Base-by-base conservation (phyloP, 805 yeast species). In the Metschnikowia cerradonensis region DNA sequence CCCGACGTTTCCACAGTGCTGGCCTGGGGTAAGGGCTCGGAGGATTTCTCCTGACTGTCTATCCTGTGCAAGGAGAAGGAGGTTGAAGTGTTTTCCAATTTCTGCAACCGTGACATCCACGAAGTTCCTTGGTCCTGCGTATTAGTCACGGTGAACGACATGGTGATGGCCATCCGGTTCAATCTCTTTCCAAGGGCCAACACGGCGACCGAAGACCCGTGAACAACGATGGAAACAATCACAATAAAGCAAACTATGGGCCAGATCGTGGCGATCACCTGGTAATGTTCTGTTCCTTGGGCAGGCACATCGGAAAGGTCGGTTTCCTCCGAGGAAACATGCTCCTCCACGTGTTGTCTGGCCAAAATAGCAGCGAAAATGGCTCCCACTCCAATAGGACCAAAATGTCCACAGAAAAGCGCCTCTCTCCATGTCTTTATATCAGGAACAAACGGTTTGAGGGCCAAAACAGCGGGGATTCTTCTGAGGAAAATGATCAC, bases 341-440 rank as follows among this genome's bases (percentile, higher is more conserved):
- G 68, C 6, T 68, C 72, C 62, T 88, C 95, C 48, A 87, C 69
- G 53, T 84, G 86, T 8, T 82, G 80, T 54, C 92, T 79, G 0
- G 96, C 89, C 54, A 90, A 72, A 45, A 90, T 83, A 5, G 88
- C 84, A 39, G 94, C 92, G 67, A 88, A 90, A 6, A 90, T 76
- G 1, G 96, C 96, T 51, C 97, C 96, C 20, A 90, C 97, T 44
- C 97, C 97, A 62, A 91, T 88, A 1, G 97, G 97, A 15, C 97
- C 97, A 67, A 91, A 90, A 70, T 90, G 96, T 19, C 97, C 97
- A 66, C 95, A 89, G 67, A 91, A 91, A 3, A 90, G 65, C 0
- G 97, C 97, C 66, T 90, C 97, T 66, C 96, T 81, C 96, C 97
- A 90, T 10, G 89, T 80, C 60, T 89, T 84, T 37, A 90, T 80